Evolutionary conservation across 140 eudicot species (phyloP).

Genomic region (Flaveria floridana): DNA sequence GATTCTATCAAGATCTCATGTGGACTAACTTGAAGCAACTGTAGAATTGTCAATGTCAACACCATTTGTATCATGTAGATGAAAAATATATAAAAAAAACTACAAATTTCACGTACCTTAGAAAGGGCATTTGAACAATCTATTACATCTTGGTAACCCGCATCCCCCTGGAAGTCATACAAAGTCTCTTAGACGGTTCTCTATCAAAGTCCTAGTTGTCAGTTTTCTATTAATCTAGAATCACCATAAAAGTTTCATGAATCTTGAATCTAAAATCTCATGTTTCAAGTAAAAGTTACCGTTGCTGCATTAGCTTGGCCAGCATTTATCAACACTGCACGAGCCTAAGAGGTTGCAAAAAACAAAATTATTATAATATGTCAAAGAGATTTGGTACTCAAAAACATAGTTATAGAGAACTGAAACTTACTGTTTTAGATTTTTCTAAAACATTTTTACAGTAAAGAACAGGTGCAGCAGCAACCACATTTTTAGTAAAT

Average conservation of each 20-base stretch:
- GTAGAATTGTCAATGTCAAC: constrained; percentile 26
- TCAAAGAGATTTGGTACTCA: not conserved
- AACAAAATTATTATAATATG: not conserved
- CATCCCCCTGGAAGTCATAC: constrained; percentile 73
- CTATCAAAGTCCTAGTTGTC: not conserved
- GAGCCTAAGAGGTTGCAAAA: constrained; percentile 57
- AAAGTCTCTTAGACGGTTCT: constrained; percentile 32
- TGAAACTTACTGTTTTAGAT: constrained; percentile 62
- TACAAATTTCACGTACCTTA: constrained; percentile 45
- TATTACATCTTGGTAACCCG: constrained; percentile 88
- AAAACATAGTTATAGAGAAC: constrained; percentile 5
- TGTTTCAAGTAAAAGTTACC: constrained; percentile 42
- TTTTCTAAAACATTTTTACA: constrained; percentile 61
- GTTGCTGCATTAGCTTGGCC: constrained; percentile 99
- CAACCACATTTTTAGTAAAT: constrained; percentile 90
- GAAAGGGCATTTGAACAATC: constrained; percentile 82
- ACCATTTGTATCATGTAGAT: not conserved
- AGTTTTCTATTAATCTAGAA: constrained; percentile 11
- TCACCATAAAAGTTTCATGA: constrained; percentile 23
- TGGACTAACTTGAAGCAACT: constrained; percentile 73
- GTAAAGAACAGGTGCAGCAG: constrained; percentile 96
- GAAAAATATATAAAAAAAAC: not conserved
- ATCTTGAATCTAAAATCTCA: not conserved
- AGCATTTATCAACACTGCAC: constrained; percentile 94
- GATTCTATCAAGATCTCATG: constrained; percentile 86